Evolutionary conservation across 768 basidiomycete species (phyloP).

Genomic region (Collybiopsis luxurians): DNA sequence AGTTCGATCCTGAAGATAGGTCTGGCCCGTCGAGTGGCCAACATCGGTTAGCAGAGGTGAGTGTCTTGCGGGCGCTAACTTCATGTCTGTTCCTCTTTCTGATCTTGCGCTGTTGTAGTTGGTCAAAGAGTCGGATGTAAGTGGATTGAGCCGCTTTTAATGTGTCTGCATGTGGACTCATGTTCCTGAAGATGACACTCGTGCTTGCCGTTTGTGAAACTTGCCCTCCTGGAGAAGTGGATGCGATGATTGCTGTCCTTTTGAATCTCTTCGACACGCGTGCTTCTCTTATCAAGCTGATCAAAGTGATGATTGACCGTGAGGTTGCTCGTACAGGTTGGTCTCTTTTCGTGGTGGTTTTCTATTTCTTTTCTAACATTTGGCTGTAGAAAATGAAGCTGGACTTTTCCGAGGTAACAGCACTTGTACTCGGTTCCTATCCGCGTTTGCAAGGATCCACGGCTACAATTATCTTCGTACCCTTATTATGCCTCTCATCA

Average conservation of each 20-base stretch:
- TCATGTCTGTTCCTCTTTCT: constrained; percentile 10
- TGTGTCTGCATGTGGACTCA: constrained; percentile 3
- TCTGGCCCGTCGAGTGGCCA: constrained; percentile 44
- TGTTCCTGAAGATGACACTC: constrained; percentile 55
- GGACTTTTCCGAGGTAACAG: constrained; percentile 88
- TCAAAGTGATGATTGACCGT: constrained; percentile 82
- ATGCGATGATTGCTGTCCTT: constrained; percentile 81
- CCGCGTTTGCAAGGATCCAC: constrained; percentile 83
- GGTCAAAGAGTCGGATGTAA: constrained; percentile 71
- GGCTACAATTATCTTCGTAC: constrained; percentile 90
- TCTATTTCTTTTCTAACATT: not conserved
- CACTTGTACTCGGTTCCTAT: constrained; percentile 82
- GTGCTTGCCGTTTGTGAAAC: constrained; percentile 87
- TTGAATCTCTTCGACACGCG: constrained; percentile 85
- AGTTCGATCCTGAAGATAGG: constrained; percentile 64
- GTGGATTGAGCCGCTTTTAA: constrained; percentile 17
- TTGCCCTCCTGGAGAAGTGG: constrained; percentile 76
- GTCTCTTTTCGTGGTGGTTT: constrained; percentile 4
- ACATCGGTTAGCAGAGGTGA: constrained; percentile 57
- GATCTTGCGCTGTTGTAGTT: constrained; percentile 39
- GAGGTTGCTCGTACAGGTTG: constrained; percentile 79
- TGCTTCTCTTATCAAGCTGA: constrained; percentile 63
- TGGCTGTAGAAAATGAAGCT: constrained; percentile 64
- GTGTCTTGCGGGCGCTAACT: constrained; percentile 18
- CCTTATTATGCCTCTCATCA: constrained; percentile 73